A percentile compares a stretch with the other conserved stretches of the same genome.
Conservation (phyloP, 2,329 filamentous ascomycete species). For the Beauveria rudraprayagi region DNA sequence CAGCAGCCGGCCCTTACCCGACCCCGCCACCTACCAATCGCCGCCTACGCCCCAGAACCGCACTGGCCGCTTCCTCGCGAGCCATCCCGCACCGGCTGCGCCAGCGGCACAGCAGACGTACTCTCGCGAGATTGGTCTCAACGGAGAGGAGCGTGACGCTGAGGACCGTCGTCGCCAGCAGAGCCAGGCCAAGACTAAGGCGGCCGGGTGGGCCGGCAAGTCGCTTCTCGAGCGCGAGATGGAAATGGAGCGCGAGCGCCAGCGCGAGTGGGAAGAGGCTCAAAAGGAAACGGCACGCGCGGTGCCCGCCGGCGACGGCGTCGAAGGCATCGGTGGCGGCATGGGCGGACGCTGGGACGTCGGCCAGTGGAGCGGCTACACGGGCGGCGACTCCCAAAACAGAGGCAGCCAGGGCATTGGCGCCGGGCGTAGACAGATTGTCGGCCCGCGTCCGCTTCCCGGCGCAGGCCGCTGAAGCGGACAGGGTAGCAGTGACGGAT, state of each 20-base stretch:
- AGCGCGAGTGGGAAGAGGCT: slow-evolving; percentile 71
- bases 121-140: slow-evolving; percentile 44
- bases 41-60: slow-evolving; percentile 31
- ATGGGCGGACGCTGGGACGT: slow-evolving; percentile 66
- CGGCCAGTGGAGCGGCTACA: slow-evolving; percentile 66
- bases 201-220: slow-evolving; percentile 56
- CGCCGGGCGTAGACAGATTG: slow-evolving; percentile 65
- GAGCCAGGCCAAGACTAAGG: slow-evolving; percentile 53
- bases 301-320: slow-evolving; percentile 40
- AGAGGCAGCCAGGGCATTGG: slow-evolving; percentile 57
- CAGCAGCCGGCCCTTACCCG: slow-evolving; percentile 42
- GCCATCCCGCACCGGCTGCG: slow-evolving; percentile 41
- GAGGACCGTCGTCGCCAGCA: slow-evolving; percentile 54
- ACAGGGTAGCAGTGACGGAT: slow-evolving; percentile 10
- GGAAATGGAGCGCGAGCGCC: slow-evolving; percentile 68
- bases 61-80: slow-evolving; percentile 50
- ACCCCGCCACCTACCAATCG: slow-evolving; percentile 32
- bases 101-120: slow-evolving; percentile 40
- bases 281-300: slow-evolving; percentile 55
- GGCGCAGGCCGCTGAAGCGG: slow-evolving; percentile 20
- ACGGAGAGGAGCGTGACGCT: slow-evolving; percentile 52
- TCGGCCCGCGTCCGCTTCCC: slow-evolving; percentile 65
- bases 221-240: slow-evolving; percentile 71
- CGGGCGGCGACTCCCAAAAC: slow-evolving; percentile 69
- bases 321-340: slow-evolving; percentile 59